Conservation (phyloP, 2,329 filamentous ascomycete genomes). For the Fusarium sp. region DNA sequence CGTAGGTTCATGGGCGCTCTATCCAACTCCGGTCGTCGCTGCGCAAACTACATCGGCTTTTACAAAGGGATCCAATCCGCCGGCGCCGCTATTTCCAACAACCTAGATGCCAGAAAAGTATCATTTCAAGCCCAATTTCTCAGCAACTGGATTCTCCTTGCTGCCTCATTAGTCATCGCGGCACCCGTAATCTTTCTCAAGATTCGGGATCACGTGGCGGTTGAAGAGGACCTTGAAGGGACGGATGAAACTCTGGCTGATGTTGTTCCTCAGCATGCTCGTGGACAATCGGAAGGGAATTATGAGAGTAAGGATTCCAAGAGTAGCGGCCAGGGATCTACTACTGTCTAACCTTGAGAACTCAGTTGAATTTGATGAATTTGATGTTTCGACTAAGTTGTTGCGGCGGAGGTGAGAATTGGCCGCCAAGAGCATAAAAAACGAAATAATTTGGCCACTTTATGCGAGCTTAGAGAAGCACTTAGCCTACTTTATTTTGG, state of each 20-base stretch:
- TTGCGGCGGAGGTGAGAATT: background rate
- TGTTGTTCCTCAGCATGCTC: constrained; percentile 55
- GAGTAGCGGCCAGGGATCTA: background rate
- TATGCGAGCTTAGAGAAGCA: too few relatives aligned
- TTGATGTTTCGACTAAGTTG: background rate
- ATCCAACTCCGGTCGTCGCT: constrained; percentile 90
- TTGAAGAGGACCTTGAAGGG: constrained; percentile 86
- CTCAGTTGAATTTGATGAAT: background rate
- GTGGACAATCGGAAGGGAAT: accelerated
- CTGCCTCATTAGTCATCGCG: constrained; percentile 77
- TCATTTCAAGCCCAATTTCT: constrained; percentile 79
- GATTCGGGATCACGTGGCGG: constrained; percentile 78
- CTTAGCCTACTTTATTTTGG: too few relatives aligned
- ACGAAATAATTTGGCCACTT: too few relatives aligned
- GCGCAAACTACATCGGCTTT: constrained; percentile 92
- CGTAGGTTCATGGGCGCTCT: constrained; percentile 89
- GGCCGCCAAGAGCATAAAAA: too few relatives aligned
- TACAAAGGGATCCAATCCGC: constrained; percentile 86
- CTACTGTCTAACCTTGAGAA: background rate
- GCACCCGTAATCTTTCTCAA: constrained; percentile 81
- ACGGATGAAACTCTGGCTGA: constrained; percentile 85
- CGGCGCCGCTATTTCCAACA: constrained; percentile 67
- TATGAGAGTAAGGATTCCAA: constrained; percentile 8
- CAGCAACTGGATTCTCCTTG: constrained; percentile 77
- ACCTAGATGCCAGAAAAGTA: constrained; percentile 50